Percentiles rank a stretch among this genome's conserved stretches.
Evolutionary conservation across 176 grass and related monocot species (phyloP).

Genomic region (Oryza officinalis): DNA sequence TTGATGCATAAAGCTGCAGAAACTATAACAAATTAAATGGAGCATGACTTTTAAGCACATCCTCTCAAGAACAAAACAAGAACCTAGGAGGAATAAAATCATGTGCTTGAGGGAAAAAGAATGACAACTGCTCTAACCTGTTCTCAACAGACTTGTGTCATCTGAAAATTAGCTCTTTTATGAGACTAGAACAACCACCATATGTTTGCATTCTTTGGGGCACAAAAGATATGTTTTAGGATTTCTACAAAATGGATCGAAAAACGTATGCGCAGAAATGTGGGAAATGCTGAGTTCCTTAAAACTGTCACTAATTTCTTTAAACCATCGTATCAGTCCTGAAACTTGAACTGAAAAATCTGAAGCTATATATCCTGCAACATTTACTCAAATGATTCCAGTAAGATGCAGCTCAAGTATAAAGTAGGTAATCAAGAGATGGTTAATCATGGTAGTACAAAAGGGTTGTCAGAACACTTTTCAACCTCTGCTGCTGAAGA

Average conservation of each 20-base stretch:
- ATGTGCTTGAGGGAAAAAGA: slow-evolving; percentile 39
- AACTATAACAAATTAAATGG: slow-evolving; percentile 16
- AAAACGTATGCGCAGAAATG: neutral
- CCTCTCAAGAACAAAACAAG: slow-evolving; percentile 41
- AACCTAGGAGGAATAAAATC: slow-evolving; percentile 33
- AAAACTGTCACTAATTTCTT: neutral
- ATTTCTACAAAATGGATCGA: neutral
- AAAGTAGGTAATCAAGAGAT: neutral
- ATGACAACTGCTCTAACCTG: slow-evolving; percentile 10
- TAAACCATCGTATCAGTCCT: neutral
- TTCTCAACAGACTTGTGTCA: slow-evolving; percentile 28
- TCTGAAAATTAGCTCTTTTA: neutral
- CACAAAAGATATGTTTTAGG: neutral
- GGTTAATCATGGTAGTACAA: slow-evolving; percentile 20
- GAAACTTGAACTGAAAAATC: neutral
- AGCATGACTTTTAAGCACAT: slow-evolving; percentile 23
- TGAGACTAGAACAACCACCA: slow-evolving; percentile 9
- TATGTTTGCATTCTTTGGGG: slow-evolving; percentile 21
- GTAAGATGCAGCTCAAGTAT: neutral
- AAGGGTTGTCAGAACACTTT: neutral
- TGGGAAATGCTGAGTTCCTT: neutral
- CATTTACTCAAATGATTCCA: neutral
- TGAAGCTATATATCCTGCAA: slow-evolving; percentile 6
- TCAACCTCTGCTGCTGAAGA: slow-evolving; percentile 4
- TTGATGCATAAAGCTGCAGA: slow-evolving; percentile 16